Conservation (phyloP, 768 basidiomycete genomes). For the Suillus occidentalis region DNA sequence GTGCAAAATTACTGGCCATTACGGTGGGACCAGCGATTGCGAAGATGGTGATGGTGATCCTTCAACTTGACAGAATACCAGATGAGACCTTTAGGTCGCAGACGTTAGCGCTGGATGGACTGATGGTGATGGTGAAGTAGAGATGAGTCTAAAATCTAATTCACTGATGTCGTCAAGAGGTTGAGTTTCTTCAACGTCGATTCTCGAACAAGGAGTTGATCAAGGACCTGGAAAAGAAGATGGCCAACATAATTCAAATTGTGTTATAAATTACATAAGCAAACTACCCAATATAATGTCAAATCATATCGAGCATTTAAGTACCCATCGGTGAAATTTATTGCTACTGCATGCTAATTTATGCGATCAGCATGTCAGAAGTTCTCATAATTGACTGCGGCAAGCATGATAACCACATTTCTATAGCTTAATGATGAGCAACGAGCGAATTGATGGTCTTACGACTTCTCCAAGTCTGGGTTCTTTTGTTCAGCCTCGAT, state of each 20-base stretch:
- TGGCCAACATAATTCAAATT: not conserved
- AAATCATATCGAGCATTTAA: not conserved
- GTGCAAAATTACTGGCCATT: conserved; percentile 57
- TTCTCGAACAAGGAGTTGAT: no score
- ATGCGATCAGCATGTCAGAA: not conserved
- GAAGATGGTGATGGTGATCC: conserved; percentile 66
- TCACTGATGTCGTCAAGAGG: not conserved
- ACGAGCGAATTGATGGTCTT: not conserved
- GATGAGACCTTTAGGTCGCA: conserved; percentile 64
- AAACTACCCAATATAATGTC: not conserved
- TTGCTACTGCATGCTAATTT: not conserved
- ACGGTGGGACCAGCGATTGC: conserved; percentile 88
- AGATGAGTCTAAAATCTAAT: not conserved
- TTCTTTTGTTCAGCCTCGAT: conserved; percentile 10
- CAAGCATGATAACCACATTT: not conserved
- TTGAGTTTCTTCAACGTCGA: not conserved
- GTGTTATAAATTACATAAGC: not conserved
- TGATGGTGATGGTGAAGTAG: not conserved
- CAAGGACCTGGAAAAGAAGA: not conserved
- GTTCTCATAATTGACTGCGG: not conserved
- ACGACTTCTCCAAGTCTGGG: not conserved
- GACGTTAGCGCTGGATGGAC: not conserved
- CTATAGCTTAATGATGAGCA: not conserved
- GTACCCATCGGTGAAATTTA: not conserved
- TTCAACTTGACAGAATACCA: conserved; percentile 76